Evolutionary conservation across 805 yeast species (phyloP), one percentile per base, ranked within the genome.

Genomic region (Metschnikowia bowlesiae): DNA sequence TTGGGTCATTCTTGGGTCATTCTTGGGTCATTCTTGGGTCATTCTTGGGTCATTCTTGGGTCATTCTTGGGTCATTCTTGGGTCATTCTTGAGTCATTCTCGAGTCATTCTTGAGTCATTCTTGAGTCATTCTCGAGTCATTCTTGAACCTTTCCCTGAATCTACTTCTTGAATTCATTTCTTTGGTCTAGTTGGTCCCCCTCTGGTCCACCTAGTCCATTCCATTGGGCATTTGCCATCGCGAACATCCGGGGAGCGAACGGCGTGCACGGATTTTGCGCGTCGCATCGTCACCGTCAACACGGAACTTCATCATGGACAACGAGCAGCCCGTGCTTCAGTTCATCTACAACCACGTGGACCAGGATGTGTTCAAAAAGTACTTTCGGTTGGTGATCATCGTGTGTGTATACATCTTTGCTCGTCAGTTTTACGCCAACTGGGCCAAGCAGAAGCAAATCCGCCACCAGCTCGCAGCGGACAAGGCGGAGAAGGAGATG

Each of bases 381-480:
- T 70, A 74, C 59, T 72, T 79, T 50, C 66, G 77, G 32, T 63
- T 83, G 49, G 69, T 78, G 44, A 60, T 80, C 11, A 65, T 81
- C 26, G 71, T 79, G 33, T 82, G 87, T 54, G 85, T 85, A 9
- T 86, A 87, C 63, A 57, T 82, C 33, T 66, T 85, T 43, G 53
- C 81, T 52, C 79, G 91, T 63, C 76, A 78, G 32, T 71, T 81
- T 48, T 82, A 79, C 48, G 68, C 78, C 53, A 78, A 76, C 39
- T 83, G 79, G 68, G 73, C 85, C 57, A 80, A 82, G 54, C 74
- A 72, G 54, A 78, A 76, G 57, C 85, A 83, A 54, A 55, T 79
- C 50, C 66, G 73, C 47, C 64, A 63, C 26, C 78, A 80, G 62
- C 55, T 84, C 6, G 80, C 63, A 8, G 54, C 62, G 40, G 87